Conservation (phyloP, 768 basidiomycete genomes). For the Lanmaoa pseudosensibilis region DNA sequence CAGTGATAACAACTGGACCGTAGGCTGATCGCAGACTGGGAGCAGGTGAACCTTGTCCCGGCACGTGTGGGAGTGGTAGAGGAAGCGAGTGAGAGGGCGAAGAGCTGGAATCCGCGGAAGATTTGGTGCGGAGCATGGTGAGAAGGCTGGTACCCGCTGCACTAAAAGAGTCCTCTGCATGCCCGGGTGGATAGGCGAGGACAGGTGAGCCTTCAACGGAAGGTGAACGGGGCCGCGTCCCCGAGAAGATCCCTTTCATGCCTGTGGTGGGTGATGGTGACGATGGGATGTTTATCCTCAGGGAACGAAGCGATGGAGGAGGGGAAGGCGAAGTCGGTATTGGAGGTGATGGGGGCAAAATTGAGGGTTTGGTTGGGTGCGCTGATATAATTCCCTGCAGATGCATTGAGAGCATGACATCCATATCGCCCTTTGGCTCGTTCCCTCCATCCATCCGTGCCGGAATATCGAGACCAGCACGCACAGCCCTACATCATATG, state of each 20-base stretch:
- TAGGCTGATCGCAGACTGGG: constrained; percentile 27
- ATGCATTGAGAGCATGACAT: constrained; percentile 81
- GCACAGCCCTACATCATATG: constrained; percentile 50
- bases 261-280: constrained; percentile 16
- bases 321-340: constrained; percentile 29
- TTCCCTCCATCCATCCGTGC: constrained; percentile 41
- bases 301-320: constrained; percentile 30
- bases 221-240: constrained; percentile 29
- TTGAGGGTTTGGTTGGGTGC: constrained; percentile 18
- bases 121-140: constrained; percentile 47
- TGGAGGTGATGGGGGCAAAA: constrained; percentile 13
- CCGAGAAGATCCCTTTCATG: constrained; percentile 25
- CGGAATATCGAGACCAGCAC: constrained; percentile 61
- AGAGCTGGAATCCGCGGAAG: constrained; percentile 28
- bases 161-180: constrained; percentile 55
- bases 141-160: constrained; percentile 56
- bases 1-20: constrained; percentile 19
- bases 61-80: constrained; percentile 22
- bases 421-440: constrained; percentile 78
- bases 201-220: constrained; percentile 46
- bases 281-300: constrained; percentile 20
- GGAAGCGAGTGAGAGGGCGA: constrained; percentile 35
- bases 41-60: constrained; percentile 24
- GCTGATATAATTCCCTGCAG: constrained; percentile 54
- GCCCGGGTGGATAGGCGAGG: constrained; percentile 35